Conservation (phyloP, 441 rosid genomes). For the Macaranga tanarius region DNA sequence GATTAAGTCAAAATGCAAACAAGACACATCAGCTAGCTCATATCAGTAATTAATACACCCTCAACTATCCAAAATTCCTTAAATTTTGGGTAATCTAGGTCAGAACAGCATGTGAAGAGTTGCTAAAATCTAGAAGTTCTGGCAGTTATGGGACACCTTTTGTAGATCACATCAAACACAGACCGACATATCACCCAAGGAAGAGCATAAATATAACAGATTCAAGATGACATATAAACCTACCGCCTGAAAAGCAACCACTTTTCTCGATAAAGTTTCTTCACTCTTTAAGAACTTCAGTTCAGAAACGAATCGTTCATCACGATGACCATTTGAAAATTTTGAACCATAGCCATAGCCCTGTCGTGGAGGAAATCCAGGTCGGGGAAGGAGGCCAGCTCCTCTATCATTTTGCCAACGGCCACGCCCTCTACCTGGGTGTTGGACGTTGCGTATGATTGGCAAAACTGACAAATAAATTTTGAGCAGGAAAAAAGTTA, state of each 20-base stretch:
- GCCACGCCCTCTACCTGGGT: conserved; percentile 76
- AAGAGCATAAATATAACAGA: not conserved
- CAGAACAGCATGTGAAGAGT: conserved; percentile 1
- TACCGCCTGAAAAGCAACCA: conserved; percentile 85
- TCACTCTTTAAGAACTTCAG: conserved; percentile 79
- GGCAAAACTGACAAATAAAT: conserved; percentile 61
- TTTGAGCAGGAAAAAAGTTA: not conserved
- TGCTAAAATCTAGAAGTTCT: conserved; percentile 2
- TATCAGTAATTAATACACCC: not conserved
- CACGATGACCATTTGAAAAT: conserved; percentile 71
- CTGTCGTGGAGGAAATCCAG: conserved; percentile 73
- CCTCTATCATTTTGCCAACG: conserved; percentile 91
- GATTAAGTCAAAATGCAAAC: conserved; percentile 1
- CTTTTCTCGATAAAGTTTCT: conserved; percentile 81
- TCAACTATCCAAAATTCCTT: not conserved
- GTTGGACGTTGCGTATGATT: conserved; percentile 44
- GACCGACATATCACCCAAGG: not conserved
- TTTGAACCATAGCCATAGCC: conserved; percentile 66
- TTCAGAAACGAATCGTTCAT: conserved; percentile 90
- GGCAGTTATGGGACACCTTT: not conserved
- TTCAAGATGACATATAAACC: conserved; percentile 10
- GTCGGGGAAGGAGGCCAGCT: conserved; percentile 87
- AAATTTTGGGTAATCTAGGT: not conserved
- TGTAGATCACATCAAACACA: conserved; percentile 8
- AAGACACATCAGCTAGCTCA: not conserved